Evolutionary conservation across 768 basidiomycete species (phyloP), one percentile per base, ranked within the genome.

Genomic region (Crucibulum laeve): DNA sequence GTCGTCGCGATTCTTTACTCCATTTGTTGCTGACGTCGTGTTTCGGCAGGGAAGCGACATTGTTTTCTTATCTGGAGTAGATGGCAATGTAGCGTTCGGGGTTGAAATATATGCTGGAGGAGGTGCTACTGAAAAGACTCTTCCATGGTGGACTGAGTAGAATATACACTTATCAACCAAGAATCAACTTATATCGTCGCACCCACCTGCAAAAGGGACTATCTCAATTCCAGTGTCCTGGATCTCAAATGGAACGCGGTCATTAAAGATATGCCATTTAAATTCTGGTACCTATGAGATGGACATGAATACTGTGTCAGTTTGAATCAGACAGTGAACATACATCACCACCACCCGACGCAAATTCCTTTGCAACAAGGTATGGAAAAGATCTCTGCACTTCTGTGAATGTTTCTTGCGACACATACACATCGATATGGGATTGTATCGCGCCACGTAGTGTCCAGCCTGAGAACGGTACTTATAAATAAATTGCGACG

Each of bases 331-430:
- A 38, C 6, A 24, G 18, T 35, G 19, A 22, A 40, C 73, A 51
- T 53, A 85, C 87, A 64, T 86, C 85, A 28, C 87, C 87, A 25
- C 87, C 81, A 41, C 88, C 84, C n/a, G 87, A 83, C 1, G 85
- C 85, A 49, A 77, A 81, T 46, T 84, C 83, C 54, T 77, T 85
- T 4, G 79, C 65, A 14, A 90, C 82, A 18, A 92, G 74, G 62
- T 93, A 94, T 10, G 91, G 91, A 64, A 91, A 92, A 3, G 86
- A 69, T 44, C 77, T 65, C 47, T 82, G 70, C 6, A 92, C 76
- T 51, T 82, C 84, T 6, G 54, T 52, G 52, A 80, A 87, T 0
- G 90, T 91, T 6, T 64, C 70, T 45, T 69, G 63, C 4, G 85
- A 84, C 32, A 79, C 63, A 58, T 91, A 91, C 32, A 93, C 64